These are phyloP conservation scores for Podila epicladia DNA, from an alignment of 192 early-diverging fungal genomes.

Conservation along the genomic window DNA sequence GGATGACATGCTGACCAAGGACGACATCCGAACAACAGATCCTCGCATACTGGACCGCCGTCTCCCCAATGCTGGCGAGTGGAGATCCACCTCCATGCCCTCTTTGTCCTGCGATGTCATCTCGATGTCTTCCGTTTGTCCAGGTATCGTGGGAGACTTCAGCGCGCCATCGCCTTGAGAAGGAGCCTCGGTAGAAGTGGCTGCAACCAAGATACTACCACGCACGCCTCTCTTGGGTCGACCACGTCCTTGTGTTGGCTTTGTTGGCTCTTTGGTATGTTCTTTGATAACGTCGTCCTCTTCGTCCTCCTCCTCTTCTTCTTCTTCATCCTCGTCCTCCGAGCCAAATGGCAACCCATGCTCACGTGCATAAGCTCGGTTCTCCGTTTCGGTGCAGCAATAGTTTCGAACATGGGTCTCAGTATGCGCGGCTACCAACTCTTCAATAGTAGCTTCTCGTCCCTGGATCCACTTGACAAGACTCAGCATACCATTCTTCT, in stretches of 20 bases:
- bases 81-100: constrained; percentile 41
- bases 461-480: constrained; percentile 57
- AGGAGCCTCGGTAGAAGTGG: neutral
- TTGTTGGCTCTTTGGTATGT: neutral
- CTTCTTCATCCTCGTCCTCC: constrained; percentile 16
- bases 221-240: constrained; percentile 26
- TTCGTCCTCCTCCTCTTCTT: constrained; percentile 33
- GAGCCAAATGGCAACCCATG: constrained; percentile 18
- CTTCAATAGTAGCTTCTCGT: constrained; percentile 57
- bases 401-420: constrained; percentile 62
- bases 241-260: constrained; percentile 6
- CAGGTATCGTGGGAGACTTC: neutral
- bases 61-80: constrained; percentile 37
- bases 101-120: constrained; percentile 30
- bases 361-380: constrained; percentile 30
- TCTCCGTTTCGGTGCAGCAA: constrained; percentile 45
- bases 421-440: constrained; percentile 58
- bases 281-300: constrained; percentile 11
- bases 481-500: constrained; percentile 57
- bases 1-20: constrained; percentile 47
- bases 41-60: constrained; percentile 50
- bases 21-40: constrained; percentile 43
- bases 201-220: constrained; percentile 26
- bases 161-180: neutral
- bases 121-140: constrained; percentile 12